phyloP scores from a whole-genome alignment of 306 rosid genomes.

The Vicia sativa region DNA sequence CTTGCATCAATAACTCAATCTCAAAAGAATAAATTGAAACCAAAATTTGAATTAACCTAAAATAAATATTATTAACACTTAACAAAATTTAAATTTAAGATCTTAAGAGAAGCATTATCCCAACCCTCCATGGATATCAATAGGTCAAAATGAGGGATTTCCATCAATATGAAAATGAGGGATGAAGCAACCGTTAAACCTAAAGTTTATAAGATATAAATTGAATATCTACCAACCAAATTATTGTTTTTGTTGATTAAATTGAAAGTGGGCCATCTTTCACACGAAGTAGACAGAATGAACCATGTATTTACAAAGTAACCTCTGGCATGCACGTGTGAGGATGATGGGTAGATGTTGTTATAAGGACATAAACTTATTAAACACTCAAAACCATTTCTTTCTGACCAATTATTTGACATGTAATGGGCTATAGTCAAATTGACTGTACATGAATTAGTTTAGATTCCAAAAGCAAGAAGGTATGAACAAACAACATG shows the following conservation, averaged over 20 bases:
- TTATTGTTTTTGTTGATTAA: not conserved
- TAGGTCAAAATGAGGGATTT: too few species aligned
- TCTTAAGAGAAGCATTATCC: too few species aligned
- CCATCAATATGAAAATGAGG: too few species aligned
- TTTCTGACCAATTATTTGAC: conserved; percentile 39
- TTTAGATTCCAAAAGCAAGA: conserved; percentile 56
- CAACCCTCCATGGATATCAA: too few species aligned
- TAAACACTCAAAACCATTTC: conserved; percentile 11
- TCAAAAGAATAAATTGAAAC: too few species aligned
- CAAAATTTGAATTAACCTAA: too few species aligned
- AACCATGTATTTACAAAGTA: not conserved
- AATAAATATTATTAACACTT: too few species aligned
- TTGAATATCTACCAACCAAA: not conserved
- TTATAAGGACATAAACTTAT: not conserved
- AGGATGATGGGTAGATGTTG: conserved; percentile 34
- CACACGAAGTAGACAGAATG: conserved; percentile 34
- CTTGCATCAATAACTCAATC: too few species aligned
- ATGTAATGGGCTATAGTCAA: conserved; percentile 31
- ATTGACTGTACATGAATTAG: conserved; percentile 38
- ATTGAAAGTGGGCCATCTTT: conserved; percentile 30
- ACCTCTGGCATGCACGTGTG: conserved; percentile 44
- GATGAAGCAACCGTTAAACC: not conserved
- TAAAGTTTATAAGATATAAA: not conserved
- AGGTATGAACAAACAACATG: conserved; percentile 56
- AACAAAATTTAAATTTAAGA: too few species aligned